These are phyloP conservation scores for Apiotrichum mycotoxinovorans DNA, from an alignment of 1,284 basidiomycete species.

Conservation along the genomic window DNA sequence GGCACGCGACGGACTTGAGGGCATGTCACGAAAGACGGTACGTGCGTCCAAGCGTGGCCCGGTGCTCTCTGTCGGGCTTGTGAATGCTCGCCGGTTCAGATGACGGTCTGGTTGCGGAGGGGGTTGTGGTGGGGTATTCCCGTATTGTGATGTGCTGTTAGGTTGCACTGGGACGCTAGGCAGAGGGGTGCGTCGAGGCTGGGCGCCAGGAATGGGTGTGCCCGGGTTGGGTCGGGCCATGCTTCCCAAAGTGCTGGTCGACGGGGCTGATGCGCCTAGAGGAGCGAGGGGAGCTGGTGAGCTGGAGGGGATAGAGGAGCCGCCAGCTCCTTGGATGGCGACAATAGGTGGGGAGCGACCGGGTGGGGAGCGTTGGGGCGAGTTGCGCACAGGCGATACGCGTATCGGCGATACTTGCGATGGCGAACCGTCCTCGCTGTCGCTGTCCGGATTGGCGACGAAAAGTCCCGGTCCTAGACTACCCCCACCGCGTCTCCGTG, in stretches of 20 bases:
- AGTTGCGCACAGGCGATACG: background rate
- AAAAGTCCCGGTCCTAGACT: slow-evolving; percentile 26
- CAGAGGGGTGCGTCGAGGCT: slow-evolving; percentile 20
- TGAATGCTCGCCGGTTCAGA: slow-evolving; percentile 30
- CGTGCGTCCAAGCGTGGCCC: background rate
- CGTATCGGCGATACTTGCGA: background rate
- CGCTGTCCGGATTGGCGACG: slow-evolving; percentile 46
- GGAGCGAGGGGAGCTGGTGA: background rate
- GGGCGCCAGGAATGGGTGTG: too few relatives aligned
- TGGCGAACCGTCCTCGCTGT: slow-evolving; percentile 27
- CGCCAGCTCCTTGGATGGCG: background rate
- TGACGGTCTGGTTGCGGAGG: slow-evolving; percentile 46
- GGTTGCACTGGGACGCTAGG: slow-evolving; percentile 17
- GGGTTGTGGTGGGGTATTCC: slow-evolving; percentile 32
- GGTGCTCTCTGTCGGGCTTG: slow-evolving; percentile 24
- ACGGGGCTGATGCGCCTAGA: background rate
- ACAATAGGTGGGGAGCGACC: background rate
- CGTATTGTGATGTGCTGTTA: slow-evolving; percentile 8
- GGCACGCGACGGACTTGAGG: slow-evolving; percentile 33
- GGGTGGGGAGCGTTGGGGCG: background rate
- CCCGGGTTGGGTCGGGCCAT: slow-evolving; percentile 28
- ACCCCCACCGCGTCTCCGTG: slow-evolving; percentile 23
- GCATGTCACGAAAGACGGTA: slow-evolving; percentile 7
- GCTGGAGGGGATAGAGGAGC: background rate
- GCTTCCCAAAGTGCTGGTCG: background rate